phyloP scores from a whole-genome alignment of 2,329 filamentous ascomycete genomes.

The Colletotrichum theobromicola region DNA sequence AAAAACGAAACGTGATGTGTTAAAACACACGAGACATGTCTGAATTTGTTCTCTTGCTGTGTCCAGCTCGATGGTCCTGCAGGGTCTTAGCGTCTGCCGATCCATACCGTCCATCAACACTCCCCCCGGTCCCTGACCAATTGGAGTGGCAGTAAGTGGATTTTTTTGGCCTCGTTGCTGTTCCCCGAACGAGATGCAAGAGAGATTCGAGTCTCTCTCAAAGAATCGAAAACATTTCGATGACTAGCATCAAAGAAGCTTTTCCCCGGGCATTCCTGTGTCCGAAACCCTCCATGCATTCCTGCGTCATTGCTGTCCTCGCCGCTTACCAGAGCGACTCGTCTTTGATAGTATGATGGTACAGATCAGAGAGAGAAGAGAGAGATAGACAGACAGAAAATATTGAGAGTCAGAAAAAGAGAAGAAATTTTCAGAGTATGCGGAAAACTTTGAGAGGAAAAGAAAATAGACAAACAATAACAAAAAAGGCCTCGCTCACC shows the following conservation, averaged over 20 bases:
- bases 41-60: background rate
- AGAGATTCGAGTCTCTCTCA: background rate
- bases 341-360: slow-evolving; percentile 5
- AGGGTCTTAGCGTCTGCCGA: background rate
- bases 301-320: background rate
- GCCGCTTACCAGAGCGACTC: slow-evolving; percentile 2
- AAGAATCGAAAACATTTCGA: background rate
- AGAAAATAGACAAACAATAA: slow-evolving; percentile 3
- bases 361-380: slow-evolving; percentile 5
- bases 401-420: slow-evolving; percentile 7
- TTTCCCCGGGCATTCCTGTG: background rate
- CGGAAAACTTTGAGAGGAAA: background rate
- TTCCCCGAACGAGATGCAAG: slow-evolving; percentile 8
- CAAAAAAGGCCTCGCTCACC: slow-evolving; percentile 7
- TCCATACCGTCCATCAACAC: background rate
- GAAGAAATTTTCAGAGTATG: background rate
- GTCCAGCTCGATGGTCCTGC: slow-evolving; percentile 16
- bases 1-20: background rate
- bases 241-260: background rate
- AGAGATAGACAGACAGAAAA: slow-evolving; percentile 9
- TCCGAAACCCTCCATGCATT: background rate
- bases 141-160: background rate
- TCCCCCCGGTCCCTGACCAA: slow-evolving; percentile 1
- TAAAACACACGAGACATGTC: background rate
- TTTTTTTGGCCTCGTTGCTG: background rate